Percentiles rank a stretch among this genome's conserved stretches.
phyloP scores from a whole-genome alignment of 2,329 filamentous ascomycete species.

The Gnomoniopsis smithogilvyi region DNA sequence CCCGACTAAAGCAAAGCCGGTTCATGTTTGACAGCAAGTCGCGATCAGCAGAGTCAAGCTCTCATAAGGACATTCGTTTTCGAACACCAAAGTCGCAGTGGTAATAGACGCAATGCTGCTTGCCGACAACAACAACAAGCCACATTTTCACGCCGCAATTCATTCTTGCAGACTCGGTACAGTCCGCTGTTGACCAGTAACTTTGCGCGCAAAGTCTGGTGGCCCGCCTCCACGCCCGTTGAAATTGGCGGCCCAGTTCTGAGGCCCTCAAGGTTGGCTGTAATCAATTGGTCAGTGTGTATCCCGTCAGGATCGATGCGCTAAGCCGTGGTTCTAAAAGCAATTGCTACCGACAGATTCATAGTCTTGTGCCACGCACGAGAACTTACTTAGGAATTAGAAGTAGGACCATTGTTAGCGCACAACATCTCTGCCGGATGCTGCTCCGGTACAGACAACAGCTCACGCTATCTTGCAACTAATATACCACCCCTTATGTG shows the following conservation, averaged over 20 bases:
- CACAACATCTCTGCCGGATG: not conserved
- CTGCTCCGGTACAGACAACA: not conserved
- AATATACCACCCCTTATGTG: conserved; percentile 18
- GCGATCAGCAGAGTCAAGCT: not conserved
- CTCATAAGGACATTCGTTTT: not conserved
- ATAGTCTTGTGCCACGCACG: not conserved
- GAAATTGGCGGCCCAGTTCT: not conserved
- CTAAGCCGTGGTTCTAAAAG: not conserved
- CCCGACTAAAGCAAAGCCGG: not conserved
- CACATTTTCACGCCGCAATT: not conserved
- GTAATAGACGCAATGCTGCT: not conserved
- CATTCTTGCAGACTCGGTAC: not conserved
- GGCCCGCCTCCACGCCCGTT: not conserved
- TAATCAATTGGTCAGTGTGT: not conserved
- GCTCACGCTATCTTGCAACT: not conserved
- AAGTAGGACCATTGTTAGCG: not conserved
- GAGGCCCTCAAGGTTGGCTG: not conserved
- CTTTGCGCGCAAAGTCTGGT: not conserved
- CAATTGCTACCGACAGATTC: not conserved
- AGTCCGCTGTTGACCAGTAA: not conserved
- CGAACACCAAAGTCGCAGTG: not conserved
- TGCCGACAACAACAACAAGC: not conserved
- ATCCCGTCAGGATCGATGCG: not conserved
- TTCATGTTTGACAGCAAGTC: not conserved
- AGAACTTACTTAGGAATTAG: not conserved